These are phyloP conservation scores for Penicillium sumatraense DNA, from an alignment of 2,329 filamentous ascomycete species.

Conservation along the genomic window DNA sequence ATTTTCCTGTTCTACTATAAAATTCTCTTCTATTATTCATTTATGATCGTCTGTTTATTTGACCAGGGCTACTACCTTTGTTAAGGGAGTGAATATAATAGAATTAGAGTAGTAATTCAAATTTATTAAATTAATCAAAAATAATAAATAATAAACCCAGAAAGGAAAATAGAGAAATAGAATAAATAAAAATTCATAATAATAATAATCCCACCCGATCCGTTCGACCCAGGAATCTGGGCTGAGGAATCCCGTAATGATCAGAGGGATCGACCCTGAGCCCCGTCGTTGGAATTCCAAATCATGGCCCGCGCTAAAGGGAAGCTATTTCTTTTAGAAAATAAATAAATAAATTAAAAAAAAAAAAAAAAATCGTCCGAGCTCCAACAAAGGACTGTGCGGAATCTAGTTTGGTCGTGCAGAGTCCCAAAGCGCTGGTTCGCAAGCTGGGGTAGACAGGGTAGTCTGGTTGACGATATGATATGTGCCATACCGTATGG, in stretches of 20 bases:
- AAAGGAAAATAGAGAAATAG: constrained; percentile 4
- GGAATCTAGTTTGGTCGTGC: constrained; percentile 3
- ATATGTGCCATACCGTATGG: neutral
- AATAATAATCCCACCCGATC: constrained; percentile 18
- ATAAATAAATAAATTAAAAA: no score
- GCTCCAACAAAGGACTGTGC: constrained; percentile 5
- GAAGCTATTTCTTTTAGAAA: constrained; percentile 9
- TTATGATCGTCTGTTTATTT: no score
- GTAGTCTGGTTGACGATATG: neutral
- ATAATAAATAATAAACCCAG: constrained; percentile 7
- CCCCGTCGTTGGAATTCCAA: constrained; percentile 34
- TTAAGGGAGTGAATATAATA: neutral
- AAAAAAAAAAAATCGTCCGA: constrained; percentile 6
- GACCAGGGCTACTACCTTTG: no score
- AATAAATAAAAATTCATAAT: constrained; percentile 3
- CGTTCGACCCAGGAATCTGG: constrained; percentile 31
- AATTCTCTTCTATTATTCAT: neutral
- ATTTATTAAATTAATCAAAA: neutral
- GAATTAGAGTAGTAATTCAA: neutral
- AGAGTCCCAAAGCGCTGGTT: constrained; percentile 21
- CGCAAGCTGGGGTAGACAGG: constrained; percentile 2
- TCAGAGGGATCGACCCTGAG: constrained; percentile 34
- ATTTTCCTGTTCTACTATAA: no score
- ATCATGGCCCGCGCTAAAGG: constrained; percentile 25
- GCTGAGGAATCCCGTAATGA: constrained; percentile 32